Evolutionary conservation across 345 rosid genomes (phyloP).

Genomic region (Gynandropsis gynandra): DNA sequence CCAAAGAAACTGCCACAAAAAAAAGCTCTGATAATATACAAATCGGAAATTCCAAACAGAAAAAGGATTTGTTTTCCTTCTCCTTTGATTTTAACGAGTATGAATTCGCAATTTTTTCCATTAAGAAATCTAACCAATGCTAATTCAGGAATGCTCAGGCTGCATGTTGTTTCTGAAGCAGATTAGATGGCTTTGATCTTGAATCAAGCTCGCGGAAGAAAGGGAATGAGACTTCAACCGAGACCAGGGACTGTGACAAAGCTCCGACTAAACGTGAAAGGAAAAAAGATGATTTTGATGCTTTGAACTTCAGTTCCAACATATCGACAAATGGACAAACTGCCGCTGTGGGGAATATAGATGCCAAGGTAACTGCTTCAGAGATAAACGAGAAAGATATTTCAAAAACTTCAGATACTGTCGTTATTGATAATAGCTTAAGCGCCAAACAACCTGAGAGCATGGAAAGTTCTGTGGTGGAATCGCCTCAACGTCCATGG

Average conservation of each 20-base stretch:
- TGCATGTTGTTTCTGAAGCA: slow-evolving; percentile 28
- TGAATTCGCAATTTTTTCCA: slow-evolving; percentile 18
- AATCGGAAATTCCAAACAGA: slow-evolving; percentile 29
- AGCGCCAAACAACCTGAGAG: slow-evolving; percentile 24
- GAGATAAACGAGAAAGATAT: slow-evolving; percentile 27
- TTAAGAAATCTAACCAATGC: not conserved
- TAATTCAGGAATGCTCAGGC: slow-evolving; percentile 20
- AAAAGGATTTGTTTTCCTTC: slow-evolving; percentile 44
- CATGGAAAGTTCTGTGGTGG: slow-evolving; percentile 23
- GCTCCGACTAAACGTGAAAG: slow-evolving; percentile 23
- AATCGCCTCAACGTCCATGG: slow-evolving; percentile 22
- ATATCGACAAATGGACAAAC: slow-evolving; percentile 13
- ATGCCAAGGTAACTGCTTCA: slow-evolving; percentile 27
- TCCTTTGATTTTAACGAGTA: slow-evolving; percentile 77
- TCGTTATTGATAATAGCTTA: slow-evolving; percentile 22
- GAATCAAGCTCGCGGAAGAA: slow-evolving; percentile 35
- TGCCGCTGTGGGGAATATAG: slow-evolving; percentile 18
- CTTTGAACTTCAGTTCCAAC: slow-evolving; percentile 24
- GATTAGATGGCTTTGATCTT: slow-evolving; percentile 52
- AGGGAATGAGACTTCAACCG: slow-evolving; percentile 31
- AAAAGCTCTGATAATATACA: slow-evolving; percentile 44
- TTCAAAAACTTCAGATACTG: slow-evolving; percentile 21
- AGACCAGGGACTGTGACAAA: slow-evolving; percentile 27
- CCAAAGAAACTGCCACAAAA: slow-evolving; percentile 41
- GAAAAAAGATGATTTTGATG: slow-evolving; percentile 17